These are phyloP conservation scores for Eleusine coracana DNA, from an alignment of 176 grass and related monocot genomes.

Conservation along the genomic window DNA sequence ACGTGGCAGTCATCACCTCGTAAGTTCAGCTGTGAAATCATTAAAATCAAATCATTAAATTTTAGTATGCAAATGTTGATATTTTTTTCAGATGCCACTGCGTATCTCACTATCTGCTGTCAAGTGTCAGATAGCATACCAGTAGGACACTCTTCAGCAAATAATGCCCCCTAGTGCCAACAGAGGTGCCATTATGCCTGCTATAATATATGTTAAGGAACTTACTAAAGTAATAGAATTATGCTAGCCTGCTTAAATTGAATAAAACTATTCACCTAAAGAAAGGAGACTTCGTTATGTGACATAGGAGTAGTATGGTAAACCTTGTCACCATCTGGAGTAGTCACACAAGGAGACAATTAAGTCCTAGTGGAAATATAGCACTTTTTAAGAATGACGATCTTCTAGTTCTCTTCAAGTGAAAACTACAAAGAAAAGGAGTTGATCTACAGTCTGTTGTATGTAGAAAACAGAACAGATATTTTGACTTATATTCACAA, in stretches of 20 bases:
- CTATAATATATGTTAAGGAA: neutral
- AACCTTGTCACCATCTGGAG: neutral
- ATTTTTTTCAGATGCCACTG: neutral
- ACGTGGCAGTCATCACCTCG: neutral
- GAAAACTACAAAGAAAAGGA: neutral
- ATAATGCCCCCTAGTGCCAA: no score
- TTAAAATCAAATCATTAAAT: neutral
- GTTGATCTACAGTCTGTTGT: neutral
- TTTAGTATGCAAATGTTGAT: neutral
- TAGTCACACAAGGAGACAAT: neutral
- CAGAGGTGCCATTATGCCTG: neutral
- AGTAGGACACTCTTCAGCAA: neutral
- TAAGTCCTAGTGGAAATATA: neutral
- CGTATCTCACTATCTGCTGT: neutral
- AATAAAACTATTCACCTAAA: neutral
- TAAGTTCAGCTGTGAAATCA: slow-evolving; percentile 7
- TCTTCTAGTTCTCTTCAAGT: neutral
- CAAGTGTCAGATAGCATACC: neutral
- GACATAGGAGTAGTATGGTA: neutral
- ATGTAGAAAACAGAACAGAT: neutral
- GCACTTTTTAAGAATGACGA: neutral
- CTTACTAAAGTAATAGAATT: no score
- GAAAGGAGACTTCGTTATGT: neutral
- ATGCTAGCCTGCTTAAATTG: neutral
- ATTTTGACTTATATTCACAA: neutral